These are phyloP conservation scores for Aquilaria malaccensis DNA, from an alignment of 345 rosid species.

Conservation along the genomic window DNA sequence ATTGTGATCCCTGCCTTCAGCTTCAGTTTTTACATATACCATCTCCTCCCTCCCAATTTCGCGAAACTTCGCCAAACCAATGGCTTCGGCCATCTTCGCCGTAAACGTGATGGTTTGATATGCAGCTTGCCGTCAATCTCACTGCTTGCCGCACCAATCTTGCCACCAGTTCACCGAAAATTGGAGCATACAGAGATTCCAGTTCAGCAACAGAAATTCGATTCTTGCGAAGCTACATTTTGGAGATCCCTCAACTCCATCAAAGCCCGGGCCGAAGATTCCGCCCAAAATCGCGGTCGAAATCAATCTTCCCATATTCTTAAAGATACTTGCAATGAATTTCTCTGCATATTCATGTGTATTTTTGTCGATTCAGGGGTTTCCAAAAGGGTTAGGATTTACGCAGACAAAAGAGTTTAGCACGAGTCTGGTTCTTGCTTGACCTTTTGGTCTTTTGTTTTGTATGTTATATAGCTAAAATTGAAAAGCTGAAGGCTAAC, in stretches of 20 bases:
- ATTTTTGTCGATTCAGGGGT: constrained; percentile 16
- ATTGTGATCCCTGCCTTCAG: too few species aligned
- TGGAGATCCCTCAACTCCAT: constrained; percentile 33
- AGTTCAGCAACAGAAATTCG: constrained; percentile 33
- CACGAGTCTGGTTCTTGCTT: not conserved
- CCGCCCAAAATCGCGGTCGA: constrained; percentile 50
- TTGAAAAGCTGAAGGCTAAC: constrained; percentile 43
- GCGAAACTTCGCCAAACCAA: too few species aligned
- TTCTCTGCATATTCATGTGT: not conserved
- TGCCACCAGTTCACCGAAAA: too few species aligned
- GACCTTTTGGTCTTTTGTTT: not conserved
- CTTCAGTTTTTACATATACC: too few species aligned
- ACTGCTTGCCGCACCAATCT: too few species aligned
- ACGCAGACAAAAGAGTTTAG: not conserved
- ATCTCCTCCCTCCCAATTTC: too few species aligned
- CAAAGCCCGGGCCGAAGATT: constrained; percentile 38
- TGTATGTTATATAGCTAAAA: constrained; percentile 32
- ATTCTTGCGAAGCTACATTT: constrained; percentile 43
- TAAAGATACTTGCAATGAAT: not conserved
- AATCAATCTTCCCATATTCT: not conserved
- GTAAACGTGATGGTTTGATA: too few species aligned
- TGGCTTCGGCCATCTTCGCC: too few species aligned
- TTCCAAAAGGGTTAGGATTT: constrained; percentile 12
- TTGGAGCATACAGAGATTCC: constrained; percentile 16
- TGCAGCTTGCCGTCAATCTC: too few species aligned